Evolutionary conservation across 805 yeast species (phyloP), one percentile per base, ranked within the genome.

Genomic region (Candida khao-thaluensis): DNA sequence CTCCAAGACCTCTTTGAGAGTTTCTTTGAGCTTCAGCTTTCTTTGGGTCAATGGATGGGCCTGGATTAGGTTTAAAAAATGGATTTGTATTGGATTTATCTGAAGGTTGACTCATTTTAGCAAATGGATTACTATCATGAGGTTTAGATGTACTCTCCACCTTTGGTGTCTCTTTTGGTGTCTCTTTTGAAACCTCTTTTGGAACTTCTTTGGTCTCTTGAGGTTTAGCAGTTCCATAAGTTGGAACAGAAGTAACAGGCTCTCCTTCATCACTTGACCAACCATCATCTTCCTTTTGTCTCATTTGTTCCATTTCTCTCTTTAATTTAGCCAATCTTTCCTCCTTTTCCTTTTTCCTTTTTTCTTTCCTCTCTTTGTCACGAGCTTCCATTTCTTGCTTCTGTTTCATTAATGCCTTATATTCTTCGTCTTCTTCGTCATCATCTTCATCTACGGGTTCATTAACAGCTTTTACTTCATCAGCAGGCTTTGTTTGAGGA

Each of bases 11-110:
- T 59, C 90, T 71, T 56, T 85, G 91, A 6, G 85, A 77, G 18
- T 75, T 78, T 59, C 93, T 71, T 59, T 84, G 90, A 2, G 81
- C 82, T 40, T 79, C 82, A 20, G 84, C 77, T 43, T 78, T 77
- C 44, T 69, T 69, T 1, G 76, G 64, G 52, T 82, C 86, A 47
- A 80, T 62, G 11, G 27, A 21, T 16, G 44, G 40, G 3, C 59
- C 49, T 10, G 36, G 11, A 7, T 47, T 41, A 6, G 78, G 75
- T 51, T 77, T 79, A 57, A 82, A 82, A 53, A 82, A 82, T 37
- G 87, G 85, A 44, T 74, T 38, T 6, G 38, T 40, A 7, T 42
- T 28, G 14, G 41, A 49, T 18, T 44, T 6, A 7, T 26, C 17
- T 11, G 23, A 20, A 20, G 23, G 23, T 12, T 25, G 14, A 6